Conservation (phyloP, 129 eudicot species). For the Lactuca saligna region DNA sequence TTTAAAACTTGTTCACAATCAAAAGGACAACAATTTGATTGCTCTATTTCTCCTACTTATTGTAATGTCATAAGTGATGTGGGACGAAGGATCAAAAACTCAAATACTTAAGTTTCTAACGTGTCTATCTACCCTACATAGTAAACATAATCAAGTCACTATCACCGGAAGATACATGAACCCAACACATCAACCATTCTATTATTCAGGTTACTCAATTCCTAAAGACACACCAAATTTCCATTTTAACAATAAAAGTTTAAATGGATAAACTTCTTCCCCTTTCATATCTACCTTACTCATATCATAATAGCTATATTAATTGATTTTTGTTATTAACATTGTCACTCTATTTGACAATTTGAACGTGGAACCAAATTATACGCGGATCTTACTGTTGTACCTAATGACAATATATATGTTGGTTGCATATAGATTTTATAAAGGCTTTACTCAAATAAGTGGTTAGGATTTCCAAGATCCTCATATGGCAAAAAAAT, state of each 20-base stretch:
- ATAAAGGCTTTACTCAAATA: not conserved
- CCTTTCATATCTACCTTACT: not conserved
- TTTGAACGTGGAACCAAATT: not conserved
- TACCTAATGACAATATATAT: not conserved
- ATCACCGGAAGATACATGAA: not conserved
- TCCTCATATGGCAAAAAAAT: slow-evolving; percentile 4
- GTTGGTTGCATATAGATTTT: not conserved
- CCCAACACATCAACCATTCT: not conserved
- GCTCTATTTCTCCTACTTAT: slow-evolving; percentile 13
- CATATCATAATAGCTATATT: not conserved
- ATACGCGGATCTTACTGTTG: not conserved
- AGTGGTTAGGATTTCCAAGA: not conserved
- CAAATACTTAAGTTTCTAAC: not conserved
- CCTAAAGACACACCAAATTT: not conserved
- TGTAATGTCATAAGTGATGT: not conserved
- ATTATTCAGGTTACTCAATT: not conserved
- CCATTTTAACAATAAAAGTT: not conserved
- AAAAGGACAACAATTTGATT: slow-evolving; percentile 9
- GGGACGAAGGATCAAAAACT: not conserved
- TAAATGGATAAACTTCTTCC: not conserved
- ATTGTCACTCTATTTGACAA: not conserved
- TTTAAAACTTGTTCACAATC: slow-evolving; percentile 3
- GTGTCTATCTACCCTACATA: not conserved
- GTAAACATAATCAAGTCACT: not conserved
- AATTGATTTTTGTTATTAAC: not conserved